Evolutionary conservation across 768 basidiomycete genomes (phyloP).

Genomic region (Phaeolepiota aurea): DNA sequence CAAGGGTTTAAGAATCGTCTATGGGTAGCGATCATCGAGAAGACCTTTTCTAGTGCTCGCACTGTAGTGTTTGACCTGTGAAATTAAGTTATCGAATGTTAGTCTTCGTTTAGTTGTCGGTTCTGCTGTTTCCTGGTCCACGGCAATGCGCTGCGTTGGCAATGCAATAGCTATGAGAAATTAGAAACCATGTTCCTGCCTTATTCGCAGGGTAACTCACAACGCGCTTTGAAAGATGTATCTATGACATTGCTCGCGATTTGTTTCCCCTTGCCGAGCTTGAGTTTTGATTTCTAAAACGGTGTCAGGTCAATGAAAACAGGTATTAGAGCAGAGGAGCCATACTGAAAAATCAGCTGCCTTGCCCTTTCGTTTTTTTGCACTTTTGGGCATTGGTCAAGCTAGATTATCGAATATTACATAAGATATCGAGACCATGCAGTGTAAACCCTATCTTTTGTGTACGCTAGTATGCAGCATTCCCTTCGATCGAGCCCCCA

Average conservation of each 20-base stretch:
- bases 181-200: constrained; percentile 7
- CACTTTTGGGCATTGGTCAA: constrained; percentile 83
- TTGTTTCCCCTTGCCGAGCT: constrained; percentile 93
- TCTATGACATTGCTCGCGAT: constrained; percentile 78
- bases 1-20: constrained; percentile 2
- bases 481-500: too few relatives aligned
- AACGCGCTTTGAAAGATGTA: constrained; percentile 92
- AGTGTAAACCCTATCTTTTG: too few relatives aligned
- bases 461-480: too few relatives aligned
- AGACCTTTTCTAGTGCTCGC: constrained; percentile 71
- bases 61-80: constrained; percentile 80
- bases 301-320: constrained; percentile 4
- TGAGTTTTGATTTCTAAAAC: constrained; percentile 86
- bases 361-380: constrained; percentile 83
- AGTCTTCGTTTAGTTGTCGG: constrained; percentile 76
- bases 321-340: constrained; percentile 1
- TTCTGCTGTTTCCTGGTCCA: constrained; percentile 41
- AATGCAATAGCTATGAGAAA: constrained; percentile 72
- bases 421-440: too few relatives aligned
- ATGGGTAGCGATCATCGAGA: too few relatives aligned
- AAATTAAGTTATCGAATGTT: constrained; percentile 67
- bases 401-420: too few relatives aligned
- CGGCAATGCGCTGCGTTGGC: constrained; percentile 72
- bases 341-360: constrained; percentile 78
- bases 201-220: constrained; percentile 37